Conservation (phyloP, 768 basidiomycete genomes). For the Tephrocybe sp. region DNA sequence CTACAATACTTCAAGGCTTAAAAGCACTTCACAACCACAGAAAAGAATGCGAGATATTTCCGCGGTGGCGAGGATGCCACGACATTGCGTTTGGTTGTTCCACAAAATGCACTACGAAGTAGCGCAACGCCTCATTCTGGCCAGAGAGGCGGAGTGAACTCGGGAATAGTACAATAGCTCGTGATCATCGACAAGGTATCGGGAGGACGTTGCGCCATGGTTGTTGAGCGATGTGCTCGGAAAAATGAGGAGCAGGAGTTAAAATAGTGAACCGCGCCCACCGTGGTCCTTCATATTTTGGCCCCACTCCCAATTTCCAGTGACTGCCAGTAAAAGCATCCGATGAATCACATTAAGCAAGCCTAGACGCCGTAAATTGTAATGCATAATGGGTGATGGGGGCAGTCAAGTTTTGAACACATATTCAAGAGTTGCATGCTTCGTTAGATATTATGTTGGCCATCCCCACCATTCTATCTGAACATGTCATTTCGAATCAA, state of each 20-base stretch:
- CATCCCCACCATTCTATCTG: too few species aligned
- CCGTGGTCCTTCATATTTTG: too few species aligned
- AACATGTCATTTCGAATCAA: too few species aligned
- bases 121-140: conserved; percentile 1
- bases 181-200: too few species aligned
- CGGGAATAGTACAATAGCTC: conserved; percentile 19
- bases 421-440: too few species aligned
- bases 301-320: too few species aligned
- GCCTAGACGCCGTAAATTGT: too few species aligned
- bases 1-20: conserved; percentile 15
- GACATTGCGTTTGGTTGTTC: conserved; percentile 6
- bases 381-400: too few species aligned
- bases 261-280: conserved; percentile 6
- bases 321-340: too few species aligned
- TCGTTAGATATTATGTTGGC: too few species aligned
- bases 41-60: conserved; percentile 22
- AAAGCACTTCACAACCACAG: conserved; percentile 12
- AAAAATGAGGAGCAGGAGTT: conserved; percentile 15
- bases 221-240: conserved; percentile 12
- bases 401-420: too few species aligned
- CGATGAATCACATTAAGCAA: too few species aligned
- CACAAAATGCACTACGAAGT: conserved; percentile 12
- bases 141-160: conserved; percentile 24
- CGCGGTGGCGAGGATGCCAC: conserved; percentile 25
- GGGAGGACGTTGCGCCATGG: neutral